Percentiles rank a stretch among this genome's conserved stretches.
These are phyloP conservation scores for Hondaea fermentalgiana DNA, from an alignment of 108 stramenopile species.

Conservation along the genomic window DNA sequence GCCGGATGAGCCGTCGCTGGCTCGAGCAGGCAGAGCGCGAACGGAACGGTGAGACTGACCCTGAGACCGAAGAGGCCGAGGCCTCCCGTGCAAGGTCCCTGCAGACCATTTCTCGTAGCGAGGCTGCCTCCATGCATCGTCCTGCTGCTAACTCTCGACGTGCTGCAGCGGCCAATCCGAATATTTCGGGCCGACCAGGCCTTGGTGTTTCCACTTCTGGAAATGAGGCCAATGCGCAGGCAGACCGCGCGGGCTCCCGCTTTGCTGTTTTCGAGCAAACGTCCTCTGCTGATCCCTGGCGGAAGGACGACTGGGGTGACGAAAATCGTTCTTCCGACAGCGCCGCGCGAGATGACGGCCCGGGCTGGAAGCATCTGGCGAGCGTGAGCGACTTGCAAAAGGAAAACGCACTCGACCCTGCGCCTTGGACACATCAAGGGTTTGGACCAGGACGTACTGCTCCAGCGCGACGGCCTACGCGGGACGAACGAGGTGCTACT, in stretches of 20 bases:
- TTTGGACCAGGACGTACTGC: not conserved
- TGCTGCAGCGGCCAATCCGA: not conserved
- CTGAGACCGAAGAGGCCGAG: not conserved
- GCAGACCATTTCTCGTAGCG: not conserved
- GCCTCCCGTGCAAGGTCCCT: not conserved
- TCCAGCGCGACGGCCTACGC: not conserved
- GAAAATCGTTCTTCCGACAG: not conserved
- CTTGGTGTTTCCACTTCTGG: not conserved
- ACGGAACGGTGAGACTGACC: not conserved
- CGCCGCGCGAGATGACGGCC: not conserved
- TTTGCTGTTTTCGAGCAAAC: not conserved
- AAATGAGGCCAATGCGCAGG: not conserved
- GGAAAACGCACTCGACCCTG: not conserved
- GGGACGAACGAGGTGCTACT: not conserved
- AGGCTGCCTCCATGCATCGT: not conserved
- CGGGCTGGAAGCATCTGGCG: not conserved
- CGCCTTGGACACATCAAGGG: not conserved
- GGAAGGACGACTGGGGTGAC: conserved; percentile 12
- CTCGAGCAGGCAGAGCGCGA: conserved; percentile 23
- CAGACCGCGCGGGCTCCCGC: not conserved
- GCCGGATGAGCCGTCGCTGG: conserved; percentile 37
- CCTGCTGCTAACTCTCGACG: not conserved
- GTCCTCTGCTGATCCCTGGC: not conserved
- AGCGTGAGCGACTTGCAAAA: not conserved
- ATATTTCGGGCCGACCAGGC: not conserved